Base-by-base conservation (phyloP, 495 filamentous ascomycete genomes). In the Trichocladium antarcticum region DNA sequence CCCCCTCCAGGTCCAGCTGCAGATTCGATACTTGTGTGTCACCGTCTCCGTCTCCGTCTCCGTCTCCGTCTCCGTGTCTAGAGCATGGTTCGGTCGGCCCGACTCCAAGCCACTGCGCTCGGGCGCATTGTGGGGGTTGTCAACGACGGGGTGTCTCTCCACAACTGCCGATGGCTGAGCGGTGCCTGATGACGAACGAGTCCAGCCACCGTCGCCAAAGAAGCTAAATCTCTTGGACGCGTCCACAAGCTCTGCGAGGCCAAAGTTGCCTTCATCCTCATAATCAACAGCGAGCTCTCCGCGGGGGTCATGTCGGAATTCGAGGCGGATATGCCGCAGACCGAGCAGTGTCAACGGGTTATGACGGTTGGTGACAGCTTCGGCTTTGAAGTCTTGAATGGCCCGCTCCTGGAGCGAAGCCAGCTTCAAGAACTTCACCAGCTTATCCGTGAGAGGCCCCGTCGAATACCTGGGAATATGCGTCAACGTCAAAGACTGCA, bases 291-390 rank as follows among this genome's bases (percentile, higher is more conserved):
- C 49, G 12, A 49, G 36, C 21, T 62, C 64, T 0, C 65, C 57
- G 6, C 50, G 55, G 10, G 59, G 62, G 16, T 68, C 65, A 0
- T 53, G 53, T 10, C 63, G 64, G 29, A 75, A 61, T 41, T 74
- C 70, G 9, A 75, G 56, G 16, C 63, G 47, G n/a, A 75, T 53
- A 53, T 68, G 66, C 36, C 66, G 53, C 14, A 75, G 56, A 1
- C 71, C 72, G 1, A 35, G 32, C 15, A 75, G 46, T 2, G 62
- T 53, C 2, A 58, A 51, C 8, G 61, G 59, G 9, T 56, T 52
- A 3, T 57, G 61, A 12, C 59, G 49, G 17, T 39, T 48, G 12
- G 15, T 51, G 6, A n/a, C n/a, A n/a, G n/a, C n/a, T n/a, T n/a
- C n/a, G n/a, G 35, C 29, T 27, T 27, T 42, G 22, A 39, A 28